Conservation (phyloP, 2,329 filamentous ascomycete species). For the Fusarium drepaniforme region DNA sequence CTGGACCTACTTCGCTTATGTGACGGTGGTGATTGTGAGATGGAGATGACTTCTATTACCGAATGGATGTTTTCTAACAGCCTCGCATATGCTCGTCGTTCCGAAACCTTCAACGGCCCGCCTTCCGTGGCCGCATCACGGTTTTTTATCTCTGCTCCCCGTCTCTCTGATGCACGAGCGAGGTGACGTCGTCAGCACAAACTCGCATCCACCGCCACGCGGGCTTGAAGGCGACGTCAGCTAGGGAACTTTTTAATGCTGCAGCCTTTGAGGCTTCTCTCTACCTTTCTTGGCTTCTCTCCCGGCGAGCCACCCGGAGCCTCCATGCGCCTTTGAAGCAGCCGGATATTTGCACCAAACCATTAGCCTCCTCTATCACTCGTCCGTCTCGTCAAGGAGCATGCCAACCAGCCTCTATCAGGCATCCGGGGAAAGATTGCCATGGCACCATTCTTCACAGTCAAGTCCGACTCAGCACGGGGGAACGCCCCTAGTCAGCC, state of each 20-base stretch:
- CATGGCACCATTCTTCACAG: constrained; percentile 6
- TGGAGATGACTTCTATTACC: not conserved
- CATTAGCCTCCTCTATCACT: not conserved
- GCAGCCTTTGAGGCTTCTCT: constrained; percentile 44
- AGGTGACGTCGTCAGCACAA: constrained; percentile 45
- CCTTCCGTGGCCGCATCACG: constrained; percentile 16
- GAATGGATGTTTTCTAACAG: not conserved
- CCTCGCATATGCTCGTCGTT: constrained; percentile 5
- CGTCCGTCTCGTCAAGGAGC: not conserved
- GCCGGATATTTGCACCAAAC: not conserved
- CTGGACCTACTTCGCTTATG: not conserved
- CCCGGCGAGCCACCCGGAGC: not conserved
- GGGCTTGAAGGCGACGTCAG: constrained; percentile 39
- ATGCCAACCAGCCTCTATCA: constrained; percentile 20
- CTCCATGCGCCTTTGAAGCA: constrained; percentile 7
- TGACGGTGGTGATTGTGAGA: not conserved
- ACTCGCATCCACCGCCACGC: constrained; percentile 36
- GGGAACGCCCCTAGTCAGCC: constrained; percentile 18
- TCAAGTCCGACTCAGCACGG: constrained; percentile 4
- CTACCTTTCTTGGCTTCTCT: constrained; percentile 30
- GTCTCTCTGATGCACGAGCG: constrained; percentile 12
- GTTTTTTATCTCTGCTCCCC: constrained; percentile 28
- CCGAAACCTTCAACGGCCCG: constrained; percentile 21
- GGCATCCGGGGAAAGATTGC: constrained; percentile 9
- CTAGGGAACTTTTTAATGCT: constrained; percentile 40